A percentile compares a stretch with the other conserved stretches of the same genome.
Evolutionary conservation across 305 asterid genomes (phyloP).

Genomic region (Fraxinus platypoda): DNA sequence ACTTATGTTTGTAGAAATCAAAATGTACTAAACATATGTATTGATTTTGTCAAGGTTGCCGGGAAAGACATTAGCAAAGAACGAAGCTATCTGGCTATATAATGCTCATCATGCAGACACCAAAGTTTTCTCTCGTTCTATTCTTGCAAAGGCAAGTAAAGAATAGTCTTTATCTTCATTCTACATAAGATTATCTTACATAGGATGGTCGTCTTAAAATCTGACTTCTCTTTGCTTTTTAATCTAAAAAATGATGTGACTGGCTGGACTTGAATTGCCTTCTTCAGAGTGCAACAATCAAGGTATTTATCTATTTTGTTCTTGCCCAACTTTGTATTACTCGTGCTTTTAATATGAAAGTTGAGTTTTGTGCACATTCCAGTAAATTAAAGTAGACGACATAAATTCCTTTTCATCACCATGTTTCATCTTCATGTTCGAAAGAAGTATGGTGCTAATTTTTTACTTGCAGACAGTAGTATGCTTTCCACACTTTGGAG

Average conservation of each 20-base stretch:
- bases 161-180: neutral
- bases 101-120: conserved; percentile 74
- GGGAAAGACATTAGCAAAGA: conserved; percentile 52
- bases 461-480: conserved; percentile 64
- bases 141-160: conserved; percentile 81
- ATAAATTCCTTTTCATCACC: neutral
- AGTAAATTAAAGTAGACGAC: neutral
- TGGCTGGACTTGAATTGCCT: conserved; percentile 27
- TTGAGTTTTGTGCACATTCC: neutral
- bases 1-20: neutral
- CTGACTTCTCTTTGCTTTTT: conserved; percentile 30
- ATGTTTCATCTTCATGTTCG: neutral
- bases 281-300: conserved; percentile 73
- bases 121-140: conserved; percentile 61
- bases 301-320: conserved; percentile 40
- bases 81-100: conserved; percentile 60
- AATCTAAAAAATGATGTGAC: conserved; percentile 8
- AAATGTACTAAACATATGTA: neutral
- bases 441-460: neutral
- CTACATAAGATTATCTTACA: neutral
- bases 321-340: neutral
- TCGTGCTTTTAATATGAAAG: neutral
- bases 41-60: conserved; percentile 52
- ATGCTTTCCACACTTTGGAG: conserved; percentile 79
- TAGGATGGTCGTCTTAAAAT: neutral